Evolutionary conservation across 176 grass and related monocot genomes (phyloP).

Genomic region (Phoenix dactylifera): DNA sequence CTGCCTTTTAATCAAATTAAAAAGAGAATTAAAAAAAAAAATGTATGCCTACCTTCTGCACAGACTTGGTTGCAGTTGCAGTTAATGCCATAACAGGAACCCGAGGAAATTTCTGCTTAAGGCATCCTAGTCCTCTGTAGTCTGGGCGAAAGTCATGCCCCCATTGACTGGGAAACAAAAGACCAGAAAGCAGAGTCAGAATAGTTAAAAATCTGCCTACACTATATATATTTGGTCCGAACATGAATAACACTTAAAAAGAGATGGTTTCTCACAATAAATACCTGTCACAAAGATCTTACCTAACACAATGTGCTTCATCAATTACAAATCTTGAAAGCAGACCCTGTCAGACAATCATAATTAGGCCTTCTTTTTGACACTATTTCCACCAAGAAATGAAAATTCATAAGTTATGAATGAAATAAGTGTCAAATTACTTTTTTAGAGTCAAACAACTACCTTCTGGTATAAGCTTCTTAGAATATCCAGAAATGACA

Average conservation of each 20-base stretch:
- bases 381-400: not conserved
- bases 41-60: conserved; percentile 40
- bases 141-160: conserved; percentile 92
- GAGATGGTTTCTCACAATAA: too few species aligned
- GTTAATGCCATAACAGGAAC: conserved; percentile 87
- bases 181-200: conserved; percentile 6
- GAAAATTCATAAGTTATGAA: too few species aligned
- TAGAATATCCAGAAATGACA: conserved; percentile 59
- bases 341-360: conserved; percentile 44
- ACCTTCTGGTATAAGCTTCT: conserved; percentile 73
- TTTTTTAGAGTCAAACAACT: conserved; percentile 7
- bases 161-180: conserved; percentile 56
- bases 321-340: conserved; percentile 90
- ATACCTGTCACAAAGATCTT: conserved; percentile 1
- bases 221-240: not conserved
- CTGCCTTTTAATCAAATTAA: not conserved
- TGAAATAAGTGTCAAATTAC: not conserved
- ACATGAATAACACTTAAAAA: not conserved
- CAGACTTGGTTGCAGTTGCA: conserved; percentile 80
- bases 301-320: conserved; percentile 96
- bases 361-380: not conserved
- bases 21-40: conserved; percentile 7
- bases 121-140: conserved; percentile 72
- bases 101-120: conserved; percentile 75
- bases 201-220: too few species aligned